Base-by-base conservation (phyloP, 768 basidiomycete genomes). In the Boletus subcaerulescens region DNA sequence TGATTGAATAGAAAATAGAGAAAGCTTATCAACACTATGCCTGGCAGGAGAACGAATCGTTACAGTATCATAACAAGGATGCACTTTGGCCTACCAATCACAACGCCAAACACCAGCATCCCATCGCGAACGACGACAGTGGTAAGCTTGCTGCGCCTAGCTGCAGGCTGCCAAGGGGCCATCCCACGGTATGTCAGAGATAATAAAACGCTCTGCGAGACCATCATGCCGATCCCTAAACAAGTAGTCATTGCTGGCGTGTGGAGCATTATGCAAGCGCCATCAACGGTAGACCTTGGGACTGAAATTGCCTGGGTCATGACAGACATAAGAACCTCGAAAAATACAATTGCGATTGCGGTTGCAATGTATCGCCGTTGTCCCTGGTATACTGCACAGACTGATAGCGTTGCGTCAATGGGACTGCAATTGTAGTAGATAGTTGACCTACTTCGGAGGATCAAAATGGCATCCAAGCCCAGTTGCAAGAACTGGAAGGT, bases 391-490 rank as follows among this genome's bases (percentile, higher is more conserved):
- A 65, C 43, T 10, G 61, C 64, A 32, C 48, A 33, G 17, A 66
- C 65, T 65, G 29, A 35, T 3, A 7, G 22, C 1, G 12, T 13
- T 3, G 6, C 14, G 24, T 58, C 43, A 53, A 31, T 24, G 7
- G 2, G 18, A 41, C 31, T 18, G 31, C n/a, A 31, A 45, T 10
- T 4, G n/a, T 40, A 26, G 17, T 3, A 18, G 14, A 41, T 1
- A 22, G n/a, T 26, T 6, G 6, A 58, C 65, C 52, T 44, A 65
- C 64, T 61, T 45, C 53, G 59, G 53, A 65, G 56, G 20, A 65
- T 18, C 7, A 65, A 33, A 13, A 67, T 38, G 7, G 33, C 26
- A 32, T 66, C 48, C 2, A 65, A 39, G 24, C 45, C 53, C n/a
- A 67, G 2, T 18, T 61, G 48, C 44, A 65, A 36, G 22, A 53